Evolutionary conservation across 148 eudicot species (phyloP), one percentile per base, ranked within the genome.

Genomic region (Drosera capensis): DNA sequence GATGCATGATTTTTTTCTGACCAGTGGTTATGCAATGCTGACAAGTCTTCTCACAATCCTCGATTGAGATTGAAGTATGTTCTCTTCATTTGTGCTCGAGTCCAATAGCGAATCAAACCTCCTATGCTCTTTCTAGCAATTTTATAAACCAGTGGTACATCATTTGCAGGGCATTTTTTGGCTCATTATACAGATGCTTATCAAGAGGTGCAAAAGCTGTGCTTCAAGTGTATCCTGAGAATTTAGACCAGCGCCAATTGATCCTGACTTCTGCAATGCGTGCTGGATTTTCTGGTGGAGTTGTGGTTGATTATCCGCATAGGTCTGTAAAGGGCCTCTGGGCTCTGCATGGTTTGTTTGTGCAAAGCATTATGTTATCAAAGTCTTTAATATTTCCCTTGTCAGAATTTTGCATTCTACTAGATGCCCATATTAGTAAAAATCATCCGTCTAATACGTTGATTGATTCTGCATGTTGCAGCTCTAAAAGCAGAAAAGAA

Each of bases 21-120:
- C 55, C 85, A 84, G 97, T 90, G 97, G 97, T 59, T 90, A 50
- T 84, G 97, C 80, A 84, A 84, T 75, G 95, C 97, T 15, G 95
- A 90, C 71, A 90, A 84, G 65, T 84, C 95, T 26, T 90, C 68
- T 34, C 97, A 90, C 30, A 95, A 90, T 57, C 97, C 97, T 37
- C 77, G 95, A 40, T 49, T 80, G 55, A 84, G 95, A 75, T 52
- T 84, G 44, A 90, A 78, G 97, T 90, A 78, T 54, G 93, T 57
- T 40, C 17, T n/a, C 30, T 13, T 57, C 23, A 50, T 35, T 24
- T 24, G 25, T 23, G 14, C 12, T 23, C 1, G 25, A 20, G 9
- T 29, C 17, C 25, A 22, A 31, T 7, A 18, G 43, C 20, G n/a
- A 18, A 40, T 17, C 41, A 41, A 2, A 34, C 13, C 38, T 34